These are phyloP conservation scores for Leucosporidium creatinivorum DNA, from an alignment of 768 basidiomycete genomes.

Conservation along the genomic window DNA sequence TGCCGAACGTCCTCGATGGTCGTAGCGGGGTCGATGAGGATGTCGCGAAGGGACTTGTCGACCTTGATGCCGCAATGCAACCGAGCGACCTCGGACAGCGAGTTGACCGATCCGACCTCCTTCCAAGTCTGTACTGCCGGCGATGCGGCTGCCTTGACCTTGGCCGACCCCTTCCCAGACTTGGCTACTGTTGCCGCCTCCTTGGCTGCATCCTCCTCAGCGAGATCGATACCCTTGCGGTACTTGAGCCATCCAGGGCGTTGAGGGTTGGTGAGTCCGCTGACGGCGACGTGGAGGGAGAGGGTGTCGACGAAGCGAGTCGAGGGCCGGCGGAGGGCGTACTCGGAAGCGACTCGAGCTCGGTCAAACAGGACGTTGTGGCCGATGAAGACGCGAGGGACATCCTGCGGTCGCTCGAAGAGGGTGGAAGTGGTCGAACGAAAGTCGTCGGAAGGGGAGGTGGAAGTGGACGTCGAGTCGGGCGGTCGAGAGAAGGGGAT, in stretches of 20 bases:
- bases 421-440: constrained; percentile 38
- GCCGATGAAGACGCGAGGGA: constrained; percentile 67
- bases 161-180: constrained; percentile 15
- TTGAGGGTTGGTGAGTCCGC: constrained; percentile 89
- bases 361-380: constrained; percentile 96
- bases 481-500: constrained; percentile 50
- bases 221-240: constrained; percentile 49
- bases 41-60: constrained; percentile 68
- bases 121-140: constrained; percentile 66
- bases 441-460: constrained; percentile 3
- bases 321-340: constrained; percentile 56
- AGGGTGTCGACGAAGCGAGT: constrained; percentile 90
- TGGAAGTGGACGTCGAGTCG: constrained; percentile 29
- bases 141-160: constrained; percentile 12
- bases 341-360: constrained; percentile 73
- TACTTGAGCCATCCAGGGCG: constrained; percentile 87
- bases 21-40: constrained; percentile 54
- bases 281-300: constrained; percentile 85
- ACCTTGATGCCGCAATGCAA: constrained; percentile 76
- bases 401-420: constrained; percentile 28
- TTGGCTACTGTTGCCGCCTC: not conserved
- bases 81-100: constrained; percentile 81
- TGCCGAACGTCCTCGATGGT: constrained; percentile 38
- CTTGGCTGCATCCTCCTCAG: constrained; percentile 29
- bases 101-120: constrained; percentile 83